A percentile compares a stretch with the other conserved stretches of the same genome.
Evolutionary conservation across 495 filamentous ascomycete genomes (phyloP).

Genomic region (Hypomontagnella monticulosa): DNA sequence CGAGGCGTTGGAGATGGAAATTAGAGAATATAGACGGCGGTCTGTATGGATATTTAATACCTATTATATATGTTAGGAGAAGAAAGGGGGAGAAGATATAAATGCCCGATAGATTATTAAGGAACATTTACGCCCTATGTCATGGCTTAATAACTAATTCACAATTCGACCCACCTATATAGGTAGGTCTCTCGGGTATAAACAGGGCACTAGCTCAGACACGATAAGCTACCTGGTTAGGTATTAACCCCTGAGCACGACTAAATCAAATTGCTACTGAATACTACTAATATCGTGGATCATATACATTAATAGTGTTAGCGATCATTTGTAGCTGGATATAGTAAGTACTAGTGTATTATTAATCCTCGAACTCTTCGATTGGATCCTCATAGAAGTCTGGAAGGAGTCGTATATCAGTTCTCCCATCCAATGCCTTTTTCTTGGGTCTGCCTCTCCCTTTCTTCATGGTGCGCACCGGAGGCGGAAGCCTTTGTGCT

Average conservation of each 20-base stretch:
- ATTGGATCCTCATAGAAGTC: slow-evolving; percentile 58
- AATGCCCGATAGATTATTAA: background rate
- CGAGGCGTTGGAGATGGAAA: background rate
- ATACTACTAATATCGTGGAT: background rate
- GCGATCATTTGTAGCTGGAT: background rate
- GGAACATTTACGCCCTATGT: no score
- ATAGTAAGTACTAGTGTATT: slow-evolving; percentile 1
- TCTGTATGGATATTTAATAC: background rate
- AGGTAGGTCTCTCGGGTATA: background rate
- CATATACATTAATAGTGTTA: background rate
- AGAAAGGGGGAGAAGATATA: background rate
- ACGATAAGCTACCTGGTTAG: background rate
- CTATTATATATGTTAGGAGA: background rate
- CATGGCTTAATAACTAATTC: no score
- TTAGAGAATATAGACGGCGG: background rate
- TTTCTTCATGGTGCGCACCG: slow-evolving; percentile 24
- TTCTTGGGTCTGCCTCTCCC: slow-evolving; percentile 47
- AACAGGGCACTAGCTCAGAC: background rate
- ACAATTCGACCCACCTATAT: no score
- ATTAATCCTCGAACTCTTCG: slow-evolving; percentile 53
- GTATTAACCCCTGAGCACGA: background rate
- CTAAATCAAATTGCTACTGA: slow-evolving; percentile 13
- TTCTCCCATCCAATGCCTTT: slow-evolving; percentile 48
- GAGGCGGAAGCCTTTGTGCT: background rate
- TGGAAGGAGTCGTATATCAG: slow-evolving; percentile 53